Conservation (phyloP, 73 alveolate genomes). For the Paramecium biaurelia region DNA sequence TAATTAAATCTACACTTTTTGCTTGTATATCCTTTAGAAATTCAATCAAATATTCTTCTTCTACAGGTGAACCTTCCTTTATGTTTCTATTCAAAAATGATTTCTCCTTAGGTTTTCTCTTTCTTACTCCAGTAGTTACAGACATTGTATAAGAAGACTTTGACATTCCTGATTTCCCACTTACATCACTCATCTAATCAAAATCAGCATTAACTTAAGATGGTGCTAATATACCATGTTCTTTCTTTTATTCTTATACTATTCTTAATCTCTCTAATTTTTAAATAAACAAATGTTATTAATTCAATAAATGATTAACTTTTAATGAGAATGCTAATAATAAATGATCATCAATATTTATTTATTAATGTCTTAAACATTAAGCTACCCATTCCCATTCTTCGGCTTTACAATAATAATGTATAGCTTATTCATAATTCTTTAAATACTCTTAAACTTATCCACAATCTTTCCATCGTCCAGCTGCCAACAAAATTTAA, state of each 20-base stretch:
- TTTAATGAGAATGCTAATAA: background rate
- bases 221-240: constrained; percentile 20
- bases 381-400: constrained; percentile 28
- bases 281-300: background rate
- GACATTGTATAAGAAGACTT: constrained; percentile 51
- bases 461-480: constrained; percentile 44
- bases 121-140: constrained; percentile 61
- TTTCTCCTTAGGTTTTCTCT: constrained; percentile 45
- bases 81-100: constrained; percentile 51
- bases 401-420: constrained; percentile 50
- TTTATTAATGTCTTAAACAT: constrained; percentile 3
- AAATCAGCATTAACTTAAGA: constrained; percentile 8
- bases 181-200: constrained; percentile 40
- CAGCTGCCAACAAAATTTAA: background rate
- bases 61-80: constrained; percentile 62
- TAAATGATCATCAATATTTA: background rate
- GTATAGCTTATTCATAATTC: constrained; percentile 38
- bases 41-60: constrained; percentile 59
- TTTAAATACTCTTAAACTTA: constrained; percentile 37
- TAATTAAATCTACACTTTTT: background rate
- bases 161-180: constrained; percentile 8
- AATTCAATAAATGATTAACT: background rate
- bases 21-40: constrained; percentile 43
- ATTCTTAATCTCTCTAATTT: constrained; percentile 5
- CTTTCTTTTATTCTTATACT: background rate